Conservation (phyloP, 2,329 filamentous ascomycete genomes). For the Colletotrichum higginsianum region DNA sequence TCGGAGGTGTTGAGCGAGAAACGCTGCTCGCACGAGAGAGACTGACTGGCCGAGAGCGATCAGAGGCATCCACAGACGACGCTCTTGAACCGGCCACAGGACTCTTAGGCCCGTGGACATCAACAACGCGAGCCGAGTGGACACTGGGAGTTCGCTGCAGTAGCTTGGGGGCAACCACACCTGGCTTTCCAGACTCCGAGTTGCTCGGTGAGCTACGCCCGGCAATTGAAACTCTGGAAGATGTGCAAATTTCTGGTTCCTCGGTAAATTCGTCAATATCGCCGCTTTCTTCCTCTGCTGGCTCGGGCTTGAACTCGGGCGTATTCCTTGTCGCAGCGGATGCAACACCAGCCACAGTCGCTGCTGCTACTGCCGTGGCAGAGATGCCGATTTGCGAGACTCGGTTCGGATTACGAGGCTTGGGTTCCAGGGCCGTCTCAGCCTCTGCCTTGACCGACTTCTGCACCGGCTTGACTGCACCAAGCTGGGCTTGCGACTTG, state of each 20-base stretch:
- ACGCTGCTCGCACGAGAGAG: slow-evolving; percentile 58
- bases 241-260: slow-evolving; percentile 70
- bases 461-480: slow-evolving; percentile 3
- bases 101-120: slow-evolving; percentile 68
- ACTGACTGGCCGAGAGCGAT: slow-evolving; percentile 59
- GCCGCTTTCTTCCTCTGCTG: slow-evolving; percentile 60
- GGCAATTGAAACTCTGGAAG: slow-evolving; percentile 68
- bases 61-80: slow-evolving; percentile 62
- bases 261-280: slow-evolving; percentile 65
- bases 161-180: slow-evolving; percentile 55
- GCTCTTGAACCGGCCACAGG: slow-evolving; percentile 63
- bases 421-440: slow-evolving; percentile 32
- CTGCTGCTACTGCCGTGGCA: slow-evolving; percentile 13
- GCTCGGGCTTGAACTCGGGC: not conserved
- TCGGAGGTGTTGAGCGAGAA: slow-evolving; percentile 54
- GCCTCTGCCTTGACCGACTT: slow-evolving; percentile 1
- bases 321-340: slow-evolving; percentile 3
- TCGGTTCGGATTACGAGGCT: slow-evolving; percentile 40
- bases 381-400: slow-evolving; percentile 24
- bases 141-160: slow-evolving; percentile 64
- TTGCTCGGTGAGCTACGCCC: slow-evolving; percentile 65
- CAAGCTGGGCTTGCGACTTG: slow-evolving; percentile 9
- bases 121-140: slow-evolving; percentile 71
- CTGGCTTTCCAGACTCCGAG: slow-evolving; percentile 62
- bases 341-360: slow-evolving; percentile 17